Percentiles rank a stretch among this genome's conserved stretches.
Evolutionary conservation across 139 green algal species (phyloP).

Genomic region (Haematococcus lacustris): DNA sequence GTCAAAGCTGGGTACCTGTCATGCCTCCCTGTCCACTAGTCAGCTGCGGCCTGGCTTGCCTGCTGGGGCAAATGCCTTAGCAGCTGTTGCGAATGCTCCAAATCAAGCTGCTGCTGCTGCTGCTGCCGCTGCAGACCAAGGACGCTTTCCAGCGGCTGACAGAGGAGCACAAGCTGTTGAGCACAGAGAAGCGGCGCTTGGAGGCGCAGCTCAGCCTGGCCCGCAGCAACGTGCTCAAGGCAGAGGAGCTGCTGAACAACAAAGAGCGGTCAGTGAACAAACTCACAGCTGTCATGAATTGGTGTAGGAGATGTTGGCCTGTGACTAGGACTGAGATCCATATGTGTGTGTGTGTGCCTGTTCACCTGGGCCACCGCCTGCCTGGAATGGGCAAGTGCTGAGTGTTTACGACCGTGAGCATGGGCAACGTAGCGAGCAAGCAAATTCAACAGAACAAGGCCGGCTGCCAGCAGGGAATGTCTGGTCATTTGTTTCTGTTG

Average conservation of each 20-base stretch:
- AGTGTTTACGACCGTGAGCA: neutral
- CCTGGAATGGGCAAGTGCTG: no score
- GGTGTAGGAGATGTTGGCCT: no score
- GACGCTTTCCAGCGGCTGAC: neutral
- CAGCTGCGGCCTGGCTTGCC: no score
- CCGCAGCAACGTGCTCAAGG: conserved; percentile 11
- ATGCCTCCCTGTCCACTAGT: neutral
- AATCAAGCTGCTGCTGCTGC: neutral
- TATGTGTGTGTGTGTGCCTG: no score
- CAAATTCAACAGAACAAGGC: neutral
- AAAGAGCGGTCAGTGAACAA: conserved; percentile 9
- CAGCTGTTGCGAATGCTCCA: no score
- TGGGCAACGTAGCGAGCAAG: neutral
- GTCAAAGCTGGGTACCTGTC: no score
- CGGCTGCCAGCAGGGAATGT: neutral
- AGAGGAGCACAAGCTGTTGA: conserved; percentile 5
- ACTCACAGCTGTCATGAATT: no score
- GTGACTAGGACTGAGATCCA: no score
- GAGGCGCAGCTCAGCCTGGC: conserved; percentile 5
- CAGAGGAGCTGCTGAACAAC: conserved; percentile 20
- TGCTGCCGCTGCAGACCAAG: conserved; percentile 4
- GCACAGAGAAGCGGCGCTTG: conserved; percentile 6
- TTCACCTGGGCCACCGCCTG: no score
- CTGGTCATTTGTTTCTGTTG: neutral
- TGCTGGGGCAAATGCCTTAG: no score